Conservation (phyloP, 495 filamentous ascomycete species). For the Penicillium soppii region DNA sequence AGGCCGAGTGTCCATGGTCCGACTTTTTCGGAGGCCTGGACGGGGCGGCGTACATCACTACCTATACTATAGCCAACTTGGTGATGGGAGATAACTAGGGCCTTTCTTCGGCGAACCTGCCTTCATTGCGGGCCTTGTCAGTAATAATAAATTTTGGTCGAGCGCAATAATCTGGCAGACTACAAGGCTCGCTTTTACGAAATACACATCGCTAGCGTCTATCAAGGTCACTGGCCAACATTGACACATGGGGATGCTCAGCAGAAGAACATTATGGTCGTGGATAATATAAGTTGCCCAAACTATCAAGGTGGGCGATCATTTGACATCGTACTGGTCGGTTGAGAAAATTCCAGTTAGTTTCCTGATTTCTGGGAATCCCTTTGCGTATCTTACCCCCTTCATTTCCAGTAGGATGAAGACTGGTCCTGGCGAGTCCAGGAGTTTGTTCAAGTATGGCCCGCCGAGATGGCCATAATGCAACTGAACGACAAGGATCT, state of each 20-base stretch:
- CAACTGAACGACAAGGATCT: slow-evolving; percentile 27
- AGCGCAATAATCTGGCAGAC: slow-evolving; percentile 19
- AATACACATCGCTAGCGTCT: slow-evolving; percentile 16
- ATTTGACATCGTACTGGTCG: slow-evolving; percentile 26
- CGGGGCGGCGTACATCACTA: slow-evolving; percentile 20
- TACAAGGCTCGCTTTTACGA: slow-evolving; percentile 27
- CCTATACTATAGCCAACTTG: slow-evolving; percentile 24
- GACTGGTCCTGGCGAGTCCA: slow-evolving; percentile 30
- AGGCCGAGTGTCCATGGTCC: slow-evolving; percentile 19
- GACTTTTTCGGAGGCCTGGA: slow-evolving; percentile 24
- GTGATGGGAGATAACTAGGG: slow-evolving; percentile 16
- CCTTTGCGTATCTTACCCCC: slow-evolving; percentile 21
- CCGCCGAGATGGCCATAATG: slow-evolving; percentile 28
- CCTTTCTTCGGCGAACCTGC: slow-evolving; percentile 23
- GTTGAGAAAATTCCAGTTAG: slow-evolving; percentile 28
- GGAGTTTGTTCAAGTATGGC: slow-evolving; percentile 28
- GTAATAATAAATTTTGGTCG: slow-evolving; percentile 22
- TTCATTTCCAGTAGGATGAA: slow-evolving; percentile 20
- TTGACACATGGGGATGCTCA: slow-evolving; percentile 31
- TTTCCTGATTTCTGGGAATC: slow-evolving; percentile 31
- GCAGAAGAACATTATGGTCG: slow-evolving; percentile 31
- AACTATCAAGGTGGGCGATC: slow-evolving; percentile 25
- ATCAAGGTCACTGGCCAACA: slow-evolving; percentile 26
- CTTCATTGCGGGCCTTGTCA: slow-evolving; percentile 23
- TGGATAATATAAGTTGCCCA: slow-evolving; percentile 6